Evolutionary conservation across 768 basidiomycete genomes (phyloP).

Genomic region (Rubroboletus pulcherrimus): DNA sequence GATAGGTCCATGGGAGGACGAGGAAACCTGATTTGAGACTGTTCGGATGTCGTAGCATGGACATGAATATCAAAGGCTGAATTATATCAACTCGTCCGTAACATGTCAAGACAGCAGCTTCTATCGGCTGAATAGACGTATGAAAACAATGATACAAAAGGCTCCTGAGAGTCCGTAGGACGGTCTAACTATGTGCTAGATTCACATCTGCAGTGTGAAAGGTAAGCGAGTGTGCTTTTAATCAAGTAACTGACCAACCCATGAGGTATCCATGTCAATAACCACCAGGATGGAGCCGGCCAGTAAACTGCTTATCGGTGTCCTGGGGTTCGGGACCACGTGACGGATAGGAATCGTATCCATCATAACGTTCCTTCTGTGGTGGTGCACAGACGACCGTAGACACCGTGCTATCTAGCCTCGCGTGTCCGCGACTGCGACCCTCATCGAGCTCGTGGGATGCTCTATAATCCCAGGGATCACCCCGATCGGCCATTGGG

Average conservation of each 20-base stretch:
- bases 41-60: neutral
- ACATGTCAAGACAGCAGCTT: neutral
- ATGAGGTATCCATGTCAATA: constrained; percentile 19
- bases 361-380: constrained; percentile 41
- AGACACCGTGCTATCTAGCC: constrained; percentile 56
- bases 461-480: constrained; percentile 66
- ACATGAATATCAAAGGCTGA: neutral
- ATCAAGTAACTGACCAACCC: neutral
- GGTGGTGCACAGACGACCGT: constrained; percentile 51
- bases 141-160: neutral
- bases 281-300: constrained; percentile 45
- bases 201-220: neutral
- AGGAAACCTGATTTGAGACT: constrained; percentile 5
- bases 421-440: constrained; percentile 44
- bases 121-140: neutral
- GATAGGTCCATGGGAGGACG: constrained; percentile 31
- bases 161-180: constrained; percentile 7
- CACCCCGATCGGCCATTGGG: constrained; percentile 58
- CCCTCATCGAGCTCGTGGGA: constrained; percentile 40
- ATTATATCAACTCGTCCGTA: constrained; percentile 1
- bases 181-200: constrained; percentile 1
- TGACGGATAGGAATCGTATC: constrained; percentile 22
- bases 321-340: constrained; percentile 32
- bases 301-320: constrained; percentile 28
- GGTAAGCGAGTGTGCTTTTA: neutral